Percentiles rank a stretch among this genome's conserved stretches.
phyloP scores from a whole-genome alignment of 805 yeast species.

The Candida maesae region DNA sequence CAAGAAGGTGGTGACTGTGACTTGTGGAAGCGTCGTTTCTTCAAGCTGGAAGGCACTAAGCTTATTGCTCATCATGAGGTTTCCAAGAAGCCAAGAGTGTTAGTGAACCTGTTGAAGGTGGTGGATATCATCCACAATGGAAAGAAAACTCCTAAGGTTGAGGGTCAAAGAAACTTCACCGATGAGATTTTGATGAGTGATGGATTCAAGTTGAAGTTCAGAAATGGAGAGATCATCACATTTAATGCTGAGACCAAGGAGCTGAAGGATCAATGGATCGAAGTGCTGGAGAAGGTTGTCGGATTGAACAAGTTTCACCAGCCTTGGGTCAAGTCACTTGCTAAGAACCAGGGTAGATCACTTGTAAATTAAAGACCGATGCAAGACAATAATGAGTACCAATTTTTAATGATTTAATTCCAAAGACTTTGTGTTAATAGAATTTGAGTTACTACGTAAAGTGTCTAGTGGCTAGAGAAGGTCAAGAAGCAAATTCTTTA shows the following conservation, averaged over 20 bases:
- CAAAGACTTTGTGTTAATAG: constrained; percentile 1
- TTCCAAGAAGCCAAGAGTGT: constrained; percentile 65
- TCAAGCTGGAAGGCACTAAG: constrained; percentile 66
- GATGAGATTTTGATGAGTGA: constrained; percentile 67
- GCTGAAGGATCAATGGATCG: constrained; percentile 66
- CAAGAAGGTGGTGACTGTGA: constrained; percentile 93
- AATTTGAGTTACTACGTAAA: too few species aligned
- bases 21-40: constrained; percentile 66
- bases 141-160: constrained; percentile 27
- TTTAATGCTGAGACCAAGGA: constrained; percentile 75
- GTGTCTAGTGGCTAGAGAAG: too few species aligned
- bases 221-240: constrained; percentile 76
- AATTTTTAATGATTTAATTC: background rate
- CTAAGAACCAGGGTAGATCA: constrained; percentile 12
- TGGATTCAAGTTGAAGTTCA: constrained; percentile 70
- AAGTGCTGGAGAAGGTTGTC: constrained; percentile 51
- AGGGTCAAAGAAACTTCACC: constrained; percentile 53
- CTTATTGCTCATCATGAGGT: constrained; percentile 74
- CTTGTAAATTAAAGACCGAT: background rate
- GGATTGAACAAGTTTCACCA: constrained; percentile 53
- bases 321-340: constrained; percentile 54
- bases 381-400: background rate
- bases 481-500: too few species aligned
- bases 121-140: constrained; percentile 35
- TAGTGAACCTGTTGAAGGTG: constrained; percentile 71